These are phyloP conservation scores for Calonectria pteridis DNA, from an alignment of 2,329 filamentous ascomycete genomes.

Conservation along the genomic window DNA sequence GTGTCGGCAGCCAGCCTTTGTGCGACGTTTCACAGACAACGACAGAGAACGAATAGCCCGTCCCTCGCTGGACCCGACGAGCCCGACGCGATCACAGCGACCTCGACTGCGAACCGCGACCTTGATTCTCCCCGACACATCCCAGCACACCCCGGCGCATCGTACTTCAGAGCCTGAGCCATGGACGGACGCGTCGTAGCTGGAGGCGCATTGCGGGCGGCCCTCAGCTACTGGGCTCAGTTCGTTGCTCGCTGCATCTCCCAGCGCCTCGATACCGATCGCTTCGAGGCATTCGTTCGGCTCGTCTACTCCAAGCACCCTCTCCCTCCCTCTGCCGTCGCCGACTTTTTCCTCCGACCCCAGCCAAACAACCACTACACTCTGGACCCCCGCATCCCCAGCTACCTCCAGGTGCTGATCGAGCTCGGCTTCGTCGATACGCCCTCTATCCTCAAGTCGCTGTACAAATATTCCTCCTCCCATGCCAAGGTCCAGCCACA, in stretches of 20 bases:
- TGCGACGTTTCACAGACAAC: background rate
- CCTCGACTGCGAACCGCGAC: background rate
- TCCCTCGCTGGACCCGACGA: background rate
- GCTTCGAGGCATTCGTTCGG: conserved; percentile 65
- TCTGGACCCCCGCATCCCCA: conserved; percentile 70
- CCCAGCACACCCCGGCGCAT: background rate
- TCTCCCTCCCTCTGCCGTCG: conserved; percentile 63
- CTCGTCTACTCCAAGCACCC: conserved; percentile 65
- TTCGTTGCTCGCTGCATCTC: conserved; percentile 66
- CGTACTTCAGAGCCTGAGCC: background rate
- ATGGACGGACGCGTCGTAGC: conserved; percentile 45
- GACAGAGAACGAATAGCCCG: background rate
- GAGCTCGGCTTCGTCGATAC: conserved; percentile 65
- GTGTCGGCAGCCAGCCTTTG: background rate
- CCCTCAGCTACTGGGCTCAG: conserved; percentile 59
- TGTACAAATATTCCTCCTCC: conserved; percentile 70
- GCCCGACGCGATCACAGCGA: background rate
- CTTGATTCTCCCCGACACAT: background rate
- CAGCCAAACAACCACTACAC: conserved; percentile 60
- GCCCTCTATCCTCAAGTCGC: conserved; percentile 65
- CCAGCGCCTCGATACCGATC: conserved; percentile 63
- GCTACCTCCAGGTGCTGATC: conserved; percentile 70
- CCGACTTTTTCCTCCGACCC: conserved; percentile 71
- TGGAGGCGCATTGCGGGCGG: conserved; percentile 41
- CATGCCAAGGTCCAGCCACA: conserved; percentile 50